These are phyloP conservation scores for Beauveria sp. DNA, from an alignment of 2,329 filamentous ascomycete species.

Conservation along the genomic window DNA sequence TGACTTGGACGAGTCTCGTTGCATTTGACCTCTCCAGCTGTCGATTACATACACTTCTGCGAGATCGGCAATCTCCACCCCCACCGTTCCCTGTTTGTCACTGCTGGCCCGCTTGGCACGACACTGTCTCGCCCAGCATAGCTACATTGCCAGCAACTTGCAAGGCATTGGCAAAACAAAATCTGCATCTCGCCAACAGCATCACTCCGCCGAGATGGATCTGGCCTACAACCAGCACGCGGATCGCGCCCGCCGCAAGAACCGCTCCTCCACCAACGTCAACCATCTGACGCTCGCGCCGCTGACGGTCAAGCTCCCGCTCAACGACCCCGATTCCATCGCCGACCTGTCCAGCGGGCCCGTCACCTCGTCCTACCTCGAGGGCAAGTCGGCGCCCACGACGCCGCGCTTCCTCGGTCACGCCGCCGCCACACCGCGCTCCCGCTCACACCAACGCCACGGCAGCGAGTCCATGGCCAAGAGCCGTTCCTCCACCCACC, in stretches of 20 bases:
- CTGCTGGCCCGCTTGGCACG: neutral
- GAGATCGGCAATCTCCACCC: neutral
- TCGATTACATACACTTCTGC: no score
- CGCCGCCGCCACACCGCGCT: conserved; percentile 44
- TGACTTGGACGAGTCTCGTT: neutral
- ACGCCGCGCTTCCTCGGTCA: conserved; percentile 56
- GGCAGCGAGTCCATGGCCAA: conserved; percentile 39
- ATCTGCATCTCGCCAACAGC: neutral
- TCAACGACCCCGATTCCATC: conserved; percentile 45
- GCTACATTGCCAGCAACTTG: neutral
- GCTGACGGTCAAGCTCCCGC: conserved; percentile 52
- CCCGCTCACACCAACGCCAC: conserved; percentile 37
- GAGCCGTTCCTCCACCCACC: conserved; percentile 56
- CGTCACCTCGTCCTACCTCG: conserved; percentile 43
- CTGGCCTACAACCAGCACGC: conserved; percentile 54
- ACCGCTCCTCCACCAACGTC: conserved; percentile 50
- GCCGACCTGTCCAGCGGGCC: conserved; percentile 30
- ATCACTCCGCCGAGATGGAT: conserved; percentile 43
- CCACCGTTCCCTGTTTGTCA: conserved; percentile 1
- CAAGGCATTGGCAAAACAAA: neutral
- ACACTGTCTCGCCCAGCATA: neutral
- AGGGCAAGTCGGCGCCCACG: conserved; percentile 55
- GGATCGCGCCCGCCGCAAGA: conserved; percentile 49
- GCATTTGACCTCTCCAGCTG: neutral
- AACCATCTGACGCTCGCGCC: conserved; percentile 57